Conservation (phyloP, 1,284 basidiomycete genomes). For the Erythrobasidium hasegawianum region DNA sequence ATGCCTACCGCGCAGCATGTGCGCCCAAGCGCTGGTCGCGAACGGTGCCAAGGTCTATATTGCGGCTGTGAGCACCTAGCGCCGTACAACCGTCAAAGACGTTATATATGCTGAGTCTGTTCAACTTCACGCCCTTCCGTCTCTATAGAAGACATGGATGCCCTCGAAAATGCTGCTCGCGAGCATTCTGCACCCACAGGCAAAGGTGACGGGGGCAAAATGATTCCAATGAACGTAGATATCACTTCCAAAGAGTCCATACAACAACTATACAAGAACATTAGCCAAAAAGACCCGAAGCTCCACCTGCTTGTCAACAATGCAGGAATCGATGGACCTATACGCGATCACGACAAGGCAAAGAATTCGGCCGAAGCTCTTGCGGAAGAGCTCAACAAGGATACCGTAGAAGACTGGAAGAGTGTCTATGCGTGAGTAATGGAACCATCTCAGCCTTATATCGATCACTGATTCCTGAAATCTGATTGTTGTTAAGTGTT, state of each 20-base stretch:
- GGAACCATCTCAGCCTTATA: too few species aligned
- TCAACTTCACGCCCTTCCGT: too few species aligned
- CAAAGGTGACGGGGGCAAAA: constrained; percentile 31
- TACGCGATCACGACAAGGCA: constrained; percentile 58
- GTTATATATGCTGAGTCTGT: neutral
- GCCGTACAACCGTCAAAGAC: too few species aligned
- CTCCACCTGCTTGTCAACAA: constrained; percentile 76
- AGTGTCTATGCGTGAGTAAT: constrained; percentile 55
- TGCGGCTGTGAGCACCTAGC: constrained; percentile 53
- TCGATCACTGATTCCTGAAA: neutral
- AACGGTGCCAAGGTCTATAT: constrained; percentile 80
- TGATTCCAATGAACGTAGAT: constrained; percentile 53
- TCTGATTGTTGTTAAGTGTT: too few species aligned
- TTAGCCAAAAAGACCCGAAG: constrained; percentile 61
- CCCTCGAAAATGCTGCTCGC: constrained; percentile 51
- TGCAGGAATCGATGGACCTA: constrained; percentile 48
- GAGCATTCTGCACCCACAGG: constrained; percentile 50
- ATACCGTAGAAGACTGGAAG: constrained; percentile 62
- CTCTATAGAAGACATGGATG: constrained; percentile 49
- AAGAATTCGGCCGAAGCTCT: constrained; percentile 60
- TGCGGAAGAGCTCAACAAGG: constrained; percentile 58
- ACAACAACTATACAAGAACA: constrained; percentile 55
- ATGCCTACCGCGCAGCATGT: constrained; percentile 60
- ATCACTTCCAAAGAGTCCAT: constrained; percentile 67
- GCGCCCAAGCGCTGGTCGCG: constrained; percentile 60